Evolutionary conservation across 768 basidiomycete genomes (phyloP).

Genomic region (Lyophyllum decastes): DNA sequence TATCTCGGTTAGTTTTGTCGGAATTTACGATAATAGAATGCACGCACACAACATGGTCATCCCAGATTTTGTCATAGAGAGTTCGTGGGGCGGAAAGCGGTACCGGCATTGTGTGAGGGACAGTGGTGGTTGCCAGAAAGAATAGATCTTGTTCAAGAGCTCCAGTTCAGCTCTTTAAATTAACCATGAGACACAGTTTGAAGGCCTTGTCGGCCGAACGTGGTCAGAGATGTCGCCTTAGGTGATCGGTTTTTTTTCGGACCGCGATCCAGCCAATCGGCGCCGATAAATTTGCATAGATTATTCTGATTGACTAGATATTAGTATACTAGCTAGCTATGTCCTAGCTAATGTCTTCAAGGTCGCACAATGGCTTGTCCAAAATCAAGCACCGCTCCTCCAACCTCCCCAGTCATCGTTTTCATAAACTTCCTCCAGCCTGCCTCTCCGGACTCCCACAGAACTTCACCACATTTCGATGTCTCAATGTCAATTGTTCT

Average conservation of each 20-base stretch:
- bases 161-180: conserved; percentile 5
- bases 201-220: conserved; percentile 14
- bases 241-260: conserved; percentile 12
- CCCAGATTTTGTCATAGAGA: conserved; percentile 97
- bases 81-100: conserved; percentile 67
- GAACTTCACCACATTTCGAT: conserved; percentile 14
- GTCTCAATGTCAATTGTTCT: conserved; percentile 8
- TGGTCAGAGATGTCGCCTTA: not conserved
- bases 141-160: not conserved
- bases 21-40: not conserved
- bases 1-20: not conserved
- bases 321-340: no score
- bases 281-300: conserved; percentile 12
- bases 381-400: conserved; percentile 6
- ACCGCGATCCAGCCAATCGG: conserved; percentile 10
- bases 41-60: conserved; percentile 90
- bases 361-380: conserved; percentile 1
- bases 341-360: not conserved
- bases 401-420: conserved; percentile 12
- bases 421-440: conserved; percentile 14
- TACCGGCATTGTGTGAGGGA: conserved; percentile 35
- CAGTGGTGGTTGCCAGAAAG: not conserved
- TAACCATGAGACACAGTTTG: conserved; percentile 7
- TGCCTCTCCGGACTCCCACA: conserved; percentile 5
- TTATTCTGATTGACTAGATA: not conserved